Evolutionary conservation across 768 basidiomycete genomes (phyloP).

Genomic region (Psilocybe cyanescens): DNA sequence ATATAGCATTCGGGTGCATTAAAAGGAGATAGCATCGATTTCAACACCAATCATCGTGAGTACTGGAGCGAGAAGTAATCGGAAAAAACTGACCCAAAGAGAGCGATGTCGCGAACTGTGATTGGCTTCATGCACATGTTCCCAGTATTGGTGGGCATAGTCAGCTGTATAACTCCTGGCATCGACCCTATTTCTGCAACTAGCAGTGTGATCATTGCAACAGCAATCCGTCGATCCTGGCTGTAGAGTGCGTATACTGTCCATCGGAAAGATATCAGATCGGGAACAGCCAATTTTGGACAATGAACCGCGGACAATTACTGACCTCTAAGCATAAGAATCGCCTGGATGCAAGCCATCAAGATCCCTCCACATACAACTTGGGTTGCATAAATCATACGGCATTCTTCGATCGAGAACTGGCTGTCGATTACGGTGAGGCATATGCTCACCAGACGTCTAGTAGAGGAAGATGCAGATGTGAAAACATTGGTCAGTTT

Average conservation of each 20-base stretch:
- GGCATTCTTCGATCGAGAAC: conserved; percentile 17
- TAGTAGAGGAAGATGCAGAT: neutral
- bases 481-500: neutral
- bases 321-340: conserved; percentile 24
- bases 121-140: conserved; percentile 25
- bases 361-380: conserved; percentile 21
- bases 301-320: neutral
- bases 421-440: conserved; percentile 9
- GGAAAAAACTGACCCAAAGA: conserved; percentile 19
- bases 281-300: neutral
- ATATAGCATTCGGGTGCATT: neutral
- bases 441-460: conserved; percentile 19
- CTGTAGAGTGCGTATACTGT: conserved; percentile 23
- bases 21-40: neutral
- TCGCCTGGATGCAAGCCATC: conserved; percentile 22
- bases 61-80: neutral
- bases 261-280: neutral
- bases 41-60: neutral
- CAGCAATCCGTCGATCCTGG: conserved; percentile 20
- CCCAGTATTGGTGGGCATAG: conserved; percentile 18
- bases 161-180: conserved; percentile 21
- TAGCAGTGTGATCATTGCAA: conserved; percentile 20
- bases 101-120: conserved; percentile 18
- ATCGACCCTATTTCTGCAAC: conserved; percentile 24
- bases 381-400: conserved; percentile 21